Percentiles rank a stretch among this genome's conserved stretches.
These are phyloP conservation scores for Cryoendolithus antarcticus DNA, from an alignment of 2,329 filamentous ascomycete species.

Conservation along the genomic window DNA sequence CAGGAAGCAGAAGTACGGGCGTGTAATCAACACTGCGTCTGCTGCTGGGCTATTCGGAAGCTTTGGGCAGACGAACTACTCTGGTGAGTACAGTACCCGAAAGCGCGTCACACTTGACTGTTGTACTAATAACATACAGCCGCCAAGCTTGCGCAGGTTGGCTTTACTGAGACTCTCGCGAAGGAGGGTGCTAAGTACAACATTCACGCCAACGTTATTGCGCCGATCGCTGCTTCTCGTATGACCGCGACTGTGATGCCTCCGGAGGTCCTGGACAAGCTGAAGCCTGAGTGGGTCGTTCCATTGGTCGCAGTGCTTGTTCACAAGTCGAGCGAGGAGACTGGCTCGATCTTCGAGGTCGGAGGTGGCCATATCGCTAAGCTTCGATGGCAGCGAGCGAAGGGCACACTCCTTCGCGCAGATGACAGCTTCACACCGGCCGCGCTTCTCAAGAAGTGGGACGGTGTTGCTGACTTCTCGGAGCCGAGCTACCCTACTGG, in stretches of 20 bases:
- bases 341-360: constrained; percentile 81
- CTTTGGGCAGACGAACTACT: constrained; percentile 95
- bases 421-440: constrained; percentile 80
- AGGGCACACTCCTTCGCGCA: constrained; percentile 77
- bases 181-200: constrained; percentile 97
- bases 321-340: constrained; percentile 80
- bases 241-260: constrained; percentile 95
- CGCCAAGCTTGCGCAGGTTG: constrained; percentile 85
- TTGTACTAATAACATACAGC: constrained; percentile 40
- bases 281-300: constrained; percentile 91
- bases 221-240: constrained; percentile 85
- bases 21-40: constrained; percentile 94
- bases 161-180: constrained; percentile 90
- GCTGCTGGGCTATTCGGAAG: constrained; percentile 89
- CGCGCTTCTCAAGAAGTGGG: constrained; percentile 81
- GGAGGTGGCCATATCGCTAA: constrained; percentile 89
- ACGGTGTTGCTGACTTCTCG: constrained; percentile 75
- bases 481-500: constrained; percentile 71
- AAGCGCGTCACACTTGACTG: constrained; percentile 42
- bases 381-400: constrained; percentile 86
- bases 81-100: constrained; percentile 45
- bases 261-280: constrained; percentile 71
- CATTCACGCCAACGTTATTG: constrained; percentile 84
- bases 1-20: constrained; percentile 95
- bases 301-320: constrained; percentile 80